Conservation (phyloP, 2,329 filamentous ascomycete species). For the Exophiala dermatitidis region DNA sequence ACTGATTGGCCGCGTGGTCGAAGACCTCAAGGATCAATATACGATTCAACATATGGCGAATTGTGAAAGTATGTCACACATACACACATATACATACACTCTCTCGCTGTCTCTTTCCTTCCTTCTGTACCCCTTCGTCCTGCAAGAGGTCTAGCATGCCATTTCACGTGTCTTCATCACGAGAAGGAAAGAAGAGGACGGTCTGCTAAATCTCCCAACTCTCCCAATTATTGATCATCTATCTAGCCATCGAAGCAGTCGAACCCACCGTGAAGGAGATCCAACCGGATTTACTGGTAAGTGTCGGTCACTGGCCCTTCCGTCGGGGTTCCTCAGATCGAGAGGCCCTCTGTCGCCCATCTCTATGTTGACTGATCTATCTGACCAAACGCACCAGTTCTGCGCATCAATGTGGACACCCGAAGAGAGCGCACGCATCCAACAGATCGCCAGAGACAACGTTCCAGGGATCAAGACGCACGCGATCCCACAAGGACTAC, state of each 20-base stretch:
- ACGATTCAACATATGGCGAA: conserved; percentile 58
- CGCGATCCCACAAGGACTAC: conserved; percentile 38
- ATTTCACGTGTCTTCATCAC: neutral
- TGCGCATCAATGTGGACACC: conserved; percentile 54
- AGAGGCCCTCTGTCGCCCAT: too few species aligned
- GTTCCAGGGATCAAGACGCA: conserved; percentile 38
- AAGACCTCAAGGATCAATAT: conserved; percentile 56
- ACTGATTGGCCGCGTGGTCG: conserved; percentile 55
- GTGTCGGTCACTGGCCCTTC: conserved; percentile 10
- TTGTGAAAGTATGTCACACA: conserved; percentile 46
- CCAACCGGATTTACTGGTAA: conserved; percentile 51
- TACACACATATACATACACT: neutral
- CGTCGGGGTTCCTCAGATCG: too few species aligned
- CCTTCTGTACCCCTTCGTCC: too few species aligned
- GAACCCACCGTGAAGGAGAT: conserved; percentile 45
- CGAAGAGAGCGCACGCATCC: conserved; percentile 35
- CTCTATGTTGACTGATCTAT: too few species aligned
- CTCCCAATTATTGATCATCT: neutral
- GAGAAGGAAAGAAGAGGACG: neutral
- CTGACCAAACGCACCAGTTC: conserved; percentile 40
- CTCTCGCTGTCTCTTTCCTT: neutral
- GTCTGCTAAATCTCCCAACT: neutral
- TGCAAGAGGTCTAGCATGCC: neutral
- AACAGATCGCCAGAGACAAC: conserved; percentile 33
- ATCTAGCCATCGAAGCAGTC: conserved; percentile 50